Base-by-base conservation (phyloP, 1,284 basidiomycete genomes). In the Ustilago xerochloae region DNA sequence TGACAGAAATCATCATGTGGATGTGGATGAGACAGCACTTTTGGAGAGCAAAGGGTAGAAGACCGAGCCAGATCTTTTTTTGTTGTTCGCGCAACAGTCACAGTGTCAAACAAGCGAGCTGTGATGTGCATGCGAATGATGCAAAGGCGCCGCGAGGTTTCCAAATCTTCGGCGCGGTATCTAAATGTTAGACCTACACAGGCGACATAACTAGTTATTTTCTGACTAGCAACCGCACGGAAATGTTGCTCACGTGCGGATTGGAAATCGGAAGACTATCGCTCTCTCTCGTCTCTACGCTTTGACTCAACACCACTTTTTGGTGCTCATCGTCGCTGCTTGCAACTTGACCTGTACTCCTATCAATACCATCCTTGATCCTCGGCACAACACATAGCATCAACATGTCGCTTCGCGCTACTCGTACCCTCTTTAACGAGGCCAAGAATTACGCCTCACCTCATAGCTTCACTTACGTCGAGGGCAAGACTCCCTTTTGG, bases 401-500 rank as follows among this genome's bases (percentile, higher is more conserved):
- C 41, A 26, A 24, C 22, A 75, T 75, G 72, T 65, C 73, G 28
- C 53, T 80, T 35, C 73, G 78, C 26, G 67, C 76, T 38, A 46
- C 71, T 8, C 70, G 74, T 15, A 71, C 62, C 45, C 69, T 80
- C 48, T 56, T 75, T 6, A 67, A 80, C 50, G 68, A 70, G 60
- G 64, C 71, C 36, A 71, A 76, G 57, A 69, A 75, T 57, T 77
- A 77, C 54, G 77, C 69, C 45, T 81, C 78, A 28, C 50, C 82
- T 5, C 76, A 83, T 63, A 63, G 50, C 57, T 84, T 79, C 65
- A 78, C 77, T 57, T 81, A 82, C 64, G 43, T 74, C 18, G 81
- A 83, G 63, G 82, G 82, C 32, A 67, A 69, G 33, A 81, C 82
- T 22, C 82, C 82, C 18, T 84, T 84, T 64, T 84, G 82, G 82